Percentiles rank a stretch among this genome's conserved stretches.
phyloP scores from a whole-genome alignment of 768 basidiomycete genomes.

The Lentinula detonsa region DNA sequence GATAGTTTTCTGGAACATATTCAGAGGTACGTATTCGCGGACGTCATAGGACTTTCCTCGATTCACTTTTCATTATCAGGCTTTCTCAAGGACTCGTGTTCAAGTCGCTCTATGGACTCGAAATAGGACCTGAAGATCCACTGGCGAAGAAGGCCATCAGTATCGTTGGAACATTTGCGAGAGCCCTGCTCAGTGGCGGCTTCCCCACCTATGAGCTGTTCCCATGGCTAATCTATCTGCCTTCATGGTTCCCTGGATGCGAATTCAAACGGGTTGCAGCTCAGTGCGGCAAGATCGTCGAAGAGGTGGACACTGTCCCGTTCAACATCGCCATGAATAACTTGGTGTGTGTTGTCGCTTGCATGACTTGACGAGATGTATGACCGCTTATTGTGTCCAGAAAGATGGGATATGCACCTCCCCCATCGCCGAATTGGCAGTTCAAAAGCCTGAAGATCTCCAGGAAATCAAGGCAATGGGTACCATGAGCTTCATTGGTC shows the following conservation, averaged over 20 bases:
- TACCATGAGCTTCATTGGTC: neutral
- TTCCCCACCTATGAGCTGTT: slow-evolving; percentile 15
- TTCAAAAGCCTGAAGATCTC: slow-evolving; percentile 10
- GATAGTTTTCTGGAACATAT: slow-evolving; percentile 18
- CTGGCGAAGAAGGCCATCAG: neutral
- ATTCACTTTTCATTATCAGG: neutral
- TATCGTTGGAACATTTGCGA: neutral
- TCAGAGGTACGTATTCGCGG: neutral
- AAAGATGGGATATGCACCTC: neutral
- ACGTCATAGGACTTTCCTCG: neutral
- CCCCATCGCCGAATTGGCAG: neutral
- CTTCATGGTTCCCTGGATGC: slow-evolving; percentile 23
- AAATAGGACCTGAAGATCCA: slow-evolving; percentile 23
- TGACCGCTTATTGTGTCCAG: neutral
- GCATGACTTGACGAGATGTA: neutral
- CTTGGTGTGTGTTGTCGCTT: neutral
- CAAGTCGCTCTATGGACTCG: slow-evolving; percentile 26
- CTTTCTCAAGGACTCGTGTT: slow-evolving; percentile 23
- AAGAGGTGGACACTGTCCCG: neutral
- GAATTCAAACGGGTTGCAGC: slow-evolving; percentile 19
- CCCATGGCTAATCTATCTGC: slow-evolving; percentile 21
- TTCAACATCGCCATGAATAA: neutral
- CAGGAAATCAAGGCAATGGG: slow-evolving; percentile 10
- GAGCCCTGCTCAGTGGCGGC: neutral
- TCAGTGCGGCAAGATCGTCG: neutral